Conservation (phyloP, 331 rosid species). For the Quercus tomentella region DNA sequence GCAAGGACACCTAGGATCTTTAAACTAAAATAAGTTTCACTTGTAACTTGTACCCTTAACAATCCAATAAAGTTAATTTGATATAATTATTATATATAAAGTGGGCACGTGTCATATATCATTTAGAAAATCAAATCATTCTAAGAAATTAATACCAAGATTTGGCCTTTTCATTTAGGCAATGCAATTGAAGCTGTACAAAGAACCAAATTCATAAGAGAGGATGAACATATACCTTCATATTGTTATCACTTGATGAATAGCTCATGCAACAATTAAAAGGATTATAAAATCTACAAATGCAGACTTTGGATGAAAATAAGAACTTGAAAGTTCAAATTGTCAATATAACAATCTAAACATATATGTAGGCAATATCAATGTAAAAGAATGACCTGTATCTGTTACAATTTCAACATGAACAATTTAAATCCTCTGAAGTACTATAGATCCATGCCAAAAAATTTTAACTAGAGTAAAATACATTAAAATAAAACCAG, state of each 20-base stretch:
- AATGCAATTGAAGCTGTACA: neutral
- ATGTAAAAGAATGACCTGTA: neutral
- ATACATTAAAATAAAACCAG: neutral
- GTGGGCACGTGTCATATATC: neutral
- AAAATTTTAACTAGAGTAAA: neutral
- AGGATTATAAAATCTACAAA: neutral
- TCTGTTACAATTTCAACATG: neutral
- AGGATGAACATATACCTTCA: neutral
- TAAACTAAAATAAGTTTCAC: neutral
- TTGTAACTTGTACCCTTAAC: neutral
- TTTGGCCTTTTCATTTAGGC: neutral
- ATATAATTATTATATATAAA: neutral
- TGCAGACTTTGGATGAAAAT: neutral
- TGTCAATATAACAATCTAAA: neutral
- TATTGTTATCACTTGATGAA: neutral
- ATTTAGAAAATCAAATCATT: neutral
- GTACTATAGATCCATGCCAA: neutral
- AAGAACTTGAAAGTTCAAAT: neutral
- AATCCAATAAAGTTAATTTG: neutral
- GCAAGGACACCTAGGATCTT: neutral
- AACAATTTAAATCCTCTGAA: neutral
- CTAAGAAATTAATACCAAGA: neutral
- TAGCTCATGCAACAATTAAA: neutral
- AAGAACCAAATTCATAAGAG: neutral
- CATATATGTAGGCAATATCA: neutral